phyloP scores from a whole-genome alignment of 179 eudicot species.

The Beta corolliflora region DNA sequence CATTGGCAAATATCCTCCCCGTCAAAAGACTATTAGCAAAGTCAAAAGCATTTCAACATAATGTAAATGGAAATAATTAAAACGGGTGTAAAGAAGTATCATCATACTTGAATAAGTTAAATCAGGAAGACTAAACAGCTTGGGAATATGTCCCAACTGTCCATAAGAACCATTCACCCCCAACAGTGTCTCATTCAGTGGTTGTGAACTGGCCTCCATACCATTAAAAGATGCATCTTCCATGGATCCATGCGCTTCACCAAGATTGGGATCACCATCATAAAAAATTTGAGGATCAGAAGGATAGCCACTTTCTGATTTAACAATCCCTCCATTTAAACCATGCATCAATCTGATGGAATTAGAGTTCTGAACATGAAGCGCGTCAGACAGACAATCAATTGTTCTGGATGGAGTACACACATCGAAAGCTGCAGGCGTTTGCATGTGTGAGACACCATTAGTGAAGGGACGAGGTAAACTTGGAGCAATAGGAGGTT shows the following conservation, averaged over 20 bases:
- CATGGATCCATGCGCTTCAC: slow-evolving; percentile 49
- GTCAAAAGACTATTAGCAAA: neutral
- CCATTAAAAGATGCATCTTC: slow-evolving; percentile 60
- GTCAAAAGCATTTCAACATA: neutral
- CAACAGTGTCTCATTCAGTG: slow-evolving; percentile 48
- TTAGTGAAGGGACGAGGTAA: slow-evolving; percentile 47
- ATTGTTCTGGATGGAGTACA: slow-evolving; percentile 51
- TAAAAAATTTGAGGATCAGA: slow-evolving; percentile 49
- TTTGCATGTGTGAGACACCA: slow-evolving; percentile 57
- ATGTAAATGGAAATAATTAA: neutral
- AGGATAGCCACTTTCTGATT: slow-evolving; percentile 62
- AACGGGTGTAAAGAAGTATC: slow-evolving; percentile 20
- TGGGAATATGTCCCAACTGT: slow-evolving; percentile 61
- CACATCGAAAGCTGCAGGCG: slow-evolving; percentile 53
- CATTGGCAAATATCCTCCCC: slow-evolving; percentile 3
- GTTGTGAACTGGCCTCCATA: slow-evolving; percentile 56
- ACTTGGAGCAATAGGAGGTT: slow-evolving; percentile 44
- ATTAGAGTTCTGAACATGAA: slow-evolving; percentile 61
- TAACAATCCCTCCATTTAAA: slow-evolving; percentile 63
- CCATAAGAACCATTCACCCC: slow-evolving; percentile 52
- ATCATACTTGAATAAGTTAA: slow-evolving; percentile 59
- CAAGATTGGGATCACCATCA: slow-evolving; percentile 49
- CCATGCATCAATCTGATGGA: slow-evolving; percentile 62
- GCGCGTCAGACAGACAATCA: slow-evolving; percentile 49
- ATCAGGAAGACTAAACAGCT: slow-evolving; percentile 63